Percentiles rank a stretch among this genome's conserved stretches.
phyloP scores from a whole-genome alignment of 106 monocot genomes.

The Xerophyta viscosa region DNA sequence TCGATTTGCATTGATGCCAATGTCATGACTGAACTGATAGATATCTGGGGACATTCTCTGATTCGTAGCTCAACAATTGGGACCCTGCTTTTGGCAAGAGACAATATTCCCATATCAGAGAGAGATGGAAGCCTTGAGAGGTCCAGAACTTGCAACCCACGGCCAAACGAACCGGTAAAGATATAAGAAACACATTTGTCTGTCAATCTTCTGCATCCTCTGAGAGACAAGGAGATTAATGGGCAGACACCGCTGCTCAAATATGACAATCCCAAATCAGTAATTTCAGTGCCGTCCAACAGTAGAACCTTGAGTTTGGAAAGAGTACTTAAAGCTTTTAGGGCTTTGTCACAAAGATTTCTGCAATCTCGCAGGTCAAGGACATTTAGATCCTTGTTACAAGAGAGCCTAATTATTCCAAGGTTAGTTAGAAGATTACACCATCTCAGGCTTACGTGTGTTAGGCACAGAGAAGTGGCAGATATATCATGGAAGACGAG shows the following conservation, averaged over 20 bases:
- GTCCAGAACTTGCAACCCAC: conserved; percentile 56
- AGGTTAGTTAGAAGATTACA: conserved; percentile 70
- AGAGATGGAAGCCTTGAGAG: conserved; percentile 60
- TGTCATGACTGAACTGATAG: conserved; percentile 73
- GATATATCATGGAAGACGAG: conserved; percentile 92
- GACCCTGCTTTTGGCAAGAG: conserved; percentile 50
- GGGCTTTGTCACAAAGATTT: conserved; percentile 54
- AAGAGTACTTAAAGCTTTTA: conserved; percentile 46
- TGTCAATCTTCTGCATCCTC: conserved; percentile 80
- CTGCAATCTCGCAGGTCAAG: conserved; percentile 85
- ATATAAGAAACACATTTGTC: conserved; percentile 52
- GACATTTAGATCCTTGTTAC: conserved; percentile 50
- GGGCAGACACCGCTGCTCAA: conserved; percentile 44
- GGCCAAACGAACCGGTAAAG: conserved; percentile 34
- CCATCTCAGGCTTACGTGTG: conserved; percentile 81
- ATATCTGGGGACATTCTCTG: conserved; percentile 70
- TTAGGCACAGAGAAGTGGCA: conserved; percentile 78
- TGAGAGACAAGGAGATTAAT: conserved; percentile 65
- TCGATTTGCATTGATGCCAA: conserved; percentile 85
- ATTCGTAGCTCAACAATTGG: conserved; percentile 73
- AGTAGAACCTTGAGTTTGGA: conserved; percentile 54
- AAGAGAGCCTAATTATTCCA: conserved; percentile 55
- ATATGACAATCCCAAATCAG: conserved; percentile 58
- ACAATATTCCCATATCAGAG: conserved; percentile 65
- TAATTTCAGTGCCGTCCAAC: conserved; percentile 65